These are phyloP conservation scores for Nigrospora sphaerica DNA, from an alignment of 2,329 filamentous ascomycete species.

Conservation along the genomic window DNA sequence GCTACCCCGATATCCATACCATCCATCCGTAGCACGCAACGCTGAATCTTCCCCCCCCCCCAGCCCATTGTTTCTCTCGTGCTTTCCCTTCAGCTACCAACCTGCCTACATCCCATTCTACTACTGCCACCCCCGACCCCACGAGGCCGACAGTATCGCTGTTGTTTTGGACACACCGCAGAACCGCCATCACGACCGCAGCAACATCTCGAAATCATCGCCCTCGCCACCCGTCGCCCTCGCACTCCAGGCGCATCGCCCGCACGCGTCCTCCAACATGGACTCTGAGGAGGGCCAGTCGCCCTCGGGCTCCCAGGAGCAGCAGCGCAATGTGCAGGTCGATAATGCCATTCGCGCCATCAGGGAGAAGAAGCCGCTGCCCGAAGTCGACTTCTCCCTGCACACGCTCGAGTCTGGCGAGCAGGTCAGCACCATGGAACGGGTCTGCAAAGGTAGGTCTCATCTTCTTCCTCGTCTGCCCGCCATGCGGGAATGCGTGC, in stretches of 20 bases:
- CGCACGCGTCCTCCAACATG: not conserved
- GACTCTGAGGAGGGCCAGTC: conserved; percentile 26
- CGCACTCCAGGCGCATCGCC: not conserved
- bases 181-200: too few species aligned
- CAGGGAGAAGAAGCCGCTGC: conserved; percentile 87
- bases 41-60: not conserved
- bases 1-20: too few species aligned
- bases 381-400: conserved; percentile 97
- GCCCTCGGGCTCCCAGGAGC: conserved; percentile 30
- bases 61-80: not conserved
- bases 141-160: too few species aligned
- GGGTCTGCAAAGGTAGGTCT: conserved; percentile 90
- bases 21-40: not conserved
- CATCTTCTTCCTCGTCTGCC: not conserved
- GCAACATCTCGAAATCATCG: too few species aligned
- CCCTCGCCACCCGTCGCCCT: too few species aligned
- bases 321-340: conserved; percentile 55
- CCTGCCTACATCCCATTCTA: too few species aligned
- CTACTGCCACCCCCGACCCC: too few species aligned
- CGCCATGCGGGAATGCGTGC: not conserved
- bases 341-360: conserved; percentile 91
- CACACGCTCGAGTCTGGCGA: conserved; percentile 97
- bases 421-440: conserved; percentile 90
- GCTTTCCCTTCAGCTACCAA: not conserved
- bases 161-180: too few species aligned